Base-by-base conservation (phyloP, 495 filamentous ascomycete species). In the Parachaetomium inaequale region DNA sequence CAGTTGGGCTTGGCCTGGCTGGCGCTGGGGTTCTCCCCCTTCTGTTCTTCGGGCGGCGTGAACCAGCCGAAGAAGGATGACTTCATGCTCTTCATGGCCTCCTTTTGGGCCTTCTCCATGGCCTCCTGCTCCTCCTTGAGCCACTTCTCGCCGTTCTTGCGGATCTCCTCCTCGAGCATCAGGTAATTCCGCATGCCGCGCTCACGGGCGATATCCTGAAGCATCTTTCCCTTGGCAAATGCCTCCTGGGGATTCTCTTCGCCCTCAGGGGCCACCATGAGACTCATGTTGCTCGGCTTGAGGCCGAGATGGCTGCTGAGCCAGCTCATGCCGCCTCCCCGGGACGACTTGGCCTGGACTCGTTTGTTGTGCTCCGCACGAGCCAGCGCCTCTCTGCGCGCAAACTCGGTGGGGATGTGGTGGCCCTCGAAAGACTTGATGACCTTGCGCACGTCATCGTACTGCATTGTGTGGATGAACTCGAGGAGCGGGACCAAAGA, bases 401-500 rank as follows among this genome's bases (percentile, higher is more conserved):
- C 87, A 63, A 96, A 98, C 70, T 98, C 94, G 5, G 83, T 81
- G 19, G 94, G 90, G 61, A 98, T 96, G 66, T 88, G 77, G 59
- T 82, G 87, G 63, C 92, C 93, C 46, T 93, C 85, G 70, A 96
- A 98, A 6, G 90, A 93, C 69, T 90, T 88, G 71, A 98, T 78
- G 21, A 94, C 87, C 40, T 87, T 82, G 25, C 94, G 87, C 21
- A 93, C 89, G 66, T 98, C 95, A 28, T 83, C 79, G 63, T 89
- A 88, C 56, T 88, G 86, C 91, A 98, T 96, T n/a, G 90, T 90
- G 55, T 90, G 90, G 62, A 98, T 84, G 74, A 95, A 96, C 77
- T 98, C 94, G 31, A 98, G 85, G 84, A 98, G 95, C 10, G 95
- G 93, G 46, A 98, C 93, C 43, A 96, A 76, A 7, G 86, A 82